Percentiles rank a stretch among this genome's conserved stretches.
phyloP scores from a whole-genome alignment of 441 rosid genomes.

The Manihot esculenta region DNA sequence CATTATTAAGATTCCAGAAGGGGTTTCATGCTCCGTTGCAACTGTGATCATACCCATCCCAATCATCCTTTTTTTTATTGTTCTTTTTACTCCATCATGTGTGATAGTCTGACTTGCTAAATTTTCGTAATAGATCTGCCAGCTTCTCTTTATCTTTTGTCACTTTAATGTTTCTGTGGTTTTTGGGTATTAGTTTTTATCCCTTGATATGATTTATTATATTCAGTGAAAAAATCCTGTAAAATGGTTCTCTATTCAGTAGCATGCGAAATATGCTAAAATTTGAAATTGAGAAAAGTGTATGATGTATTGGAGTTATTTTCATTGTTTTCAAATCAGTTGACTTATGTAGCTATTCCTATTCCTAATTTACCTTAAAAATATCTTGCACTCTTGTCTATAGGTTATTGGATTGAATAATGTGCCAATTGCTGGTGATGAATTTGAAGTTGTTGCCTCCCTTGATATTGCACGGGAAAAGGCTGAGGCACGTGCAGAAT shows the following conservation, averaged over 20 bases:
- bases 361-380: conserved; percentile 21
- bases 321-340: not conserved
- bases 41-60: not conserved
- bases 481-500: conserved; percentile 71
- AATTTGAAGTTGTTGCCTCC: conserved; percentile 76
- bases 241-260: not conserved
- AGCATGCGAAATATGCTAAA: not conserved
- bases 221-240: not conserved
- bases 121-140: not conserved
- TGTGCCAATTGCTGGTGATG: conserved; percentile 92
- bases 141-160: not conserved
- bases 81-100: not conserved
- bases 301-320: not conserved
- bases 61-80: not conserved
- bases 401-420: conserved; percentile 89
- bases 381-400: conserved; percentile 16
- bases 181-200: not conserved
- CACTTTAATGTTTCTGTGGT: not conserved
- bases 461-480: conserved; percentile 85
- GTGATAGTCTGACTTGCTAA: not conserved
- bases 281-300: too few relatives aligned
- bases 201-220: not conserved
- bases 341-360: conserved; percentile 10
- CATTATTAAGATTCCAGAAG: not conserved
- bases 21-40: not conserved